Percentiles rank a stretch among this genome's conserved stretches.
Evolutionary conservation across 495 filamentous ascomycete species (phyloP).

Genomic region (Neurospora pannonica): DNA sequence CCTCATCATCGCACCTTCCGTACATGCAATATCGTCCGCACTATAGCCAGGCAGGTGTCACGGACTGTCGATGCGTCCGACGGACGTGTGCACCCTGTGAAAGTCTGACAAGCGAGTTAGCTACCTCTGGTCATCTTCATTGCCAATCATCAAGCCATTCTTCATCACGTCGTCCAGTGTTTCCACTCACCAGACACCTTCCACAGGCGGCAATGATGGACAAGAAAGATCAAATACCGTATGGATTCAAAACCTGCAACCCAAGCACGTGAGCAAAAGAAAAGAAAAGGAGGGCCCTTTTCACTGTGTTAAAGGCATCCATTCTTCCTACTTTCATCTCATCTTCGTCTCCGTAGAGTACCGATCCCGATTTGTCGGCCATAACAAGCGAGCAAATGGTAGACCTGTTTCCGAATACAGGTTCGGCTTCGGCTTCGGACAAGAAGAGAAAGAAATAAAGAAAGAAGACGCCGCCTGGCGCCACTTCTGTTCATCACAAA

Average conservation of each 20-base stretch:
- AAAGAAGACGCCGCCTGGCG: not conserved
- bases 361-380: too few relatives aligned
- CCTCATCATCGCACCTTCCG: not conserved
- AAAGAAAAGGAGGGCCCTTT: not conserved
- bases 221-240: not conserved
- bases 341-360: too few relatives aligned
- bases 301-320: not conserved
- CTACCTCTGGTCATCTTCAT: not conserved
- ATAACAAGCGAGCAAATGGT: not conserved
- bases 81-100: too few relatives aligned
- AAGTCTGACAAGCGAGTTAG: not conserved
- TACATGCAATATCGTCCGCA: not conserved
- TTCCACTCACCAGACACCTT: not conserved
- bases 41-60: not conserved
- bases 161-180: not conserved
- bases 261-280: not conserved
- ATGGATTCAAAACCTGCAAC: not conserved
- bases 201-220: not conserved
- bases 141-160: not conserved
- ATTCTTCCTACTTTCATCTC: not conserved
- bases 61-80: too few relatives aligned
- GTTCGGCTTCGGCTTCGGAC: not conserved
- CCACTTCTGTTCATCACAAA: not conserved
- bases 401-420: not conserved
- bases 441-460: not conserved